These are phyloP conservation scores for Pezicula carpinea DNA, from an alignment of 2,329 filamentous ascomycete species.

Conservation along the genomic window DNA sequence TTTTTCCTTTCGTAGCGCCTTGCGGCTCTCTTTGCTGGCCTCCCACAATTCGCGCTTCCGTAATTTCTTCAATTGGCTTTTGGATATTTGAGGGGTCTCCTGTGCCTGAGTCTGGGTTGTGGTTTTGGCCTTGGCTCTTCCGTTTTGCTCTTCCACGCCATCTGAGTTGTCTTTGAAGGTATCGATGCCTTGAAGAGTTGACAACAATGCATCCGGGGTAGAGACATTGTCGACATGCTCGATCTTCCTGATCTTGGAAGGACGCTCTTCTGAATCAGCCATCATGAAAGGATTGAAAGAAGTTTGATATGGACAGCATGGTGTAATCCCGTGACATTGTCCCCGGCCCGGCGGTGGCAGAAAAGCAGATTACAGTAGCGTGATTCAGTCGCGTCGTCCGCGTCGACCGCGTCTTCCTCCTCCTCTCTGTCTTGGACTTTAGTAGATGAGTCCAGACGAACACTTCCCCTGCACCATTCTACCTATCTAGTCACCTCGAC, in stretches of 20 bases:
- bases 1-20: conserved; percentile 46
- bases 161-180: neutral
- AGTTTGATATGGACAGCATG: neutral
- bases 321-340: conserved; percentile 12
- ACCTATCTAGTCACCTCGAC: neutral
- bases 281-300: conserved; percentile 12
- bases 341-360: no score
- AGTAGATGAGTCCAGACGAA: neutral
- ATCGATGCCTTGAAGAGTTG: neutral
- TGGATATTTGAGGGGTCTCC: conserved; percentile 54
- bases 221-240: conserved; percentile 3
- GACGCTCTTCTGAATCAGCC: conserved; percentile 25
- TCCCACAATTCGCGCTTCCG: conserved; percentile 72
- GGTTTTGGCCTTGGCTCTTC: neutral
- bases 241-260: conserved; percentile 26
- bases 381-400: neutral
- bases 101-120: conserved; percentile 3
- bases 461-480: conserved; percentile 1
- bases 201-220: conserved; percentile 2
- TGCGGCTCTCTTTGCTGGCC: conserved; percentile 57
- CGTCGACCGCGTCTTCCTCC: conserved; percentile 7
- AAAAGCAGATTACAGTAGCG: conserved; percentile 2
- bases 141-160: conserved; percentile 4
- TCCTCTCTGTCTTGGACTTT: neutral
- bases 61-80: conserved; percentile 80